Evolutionary conservation across 1,139 yeast species (phyloP), one percentile per base, ranked within the genome.

Genomic region (Taiozyma sp.): DNA sequence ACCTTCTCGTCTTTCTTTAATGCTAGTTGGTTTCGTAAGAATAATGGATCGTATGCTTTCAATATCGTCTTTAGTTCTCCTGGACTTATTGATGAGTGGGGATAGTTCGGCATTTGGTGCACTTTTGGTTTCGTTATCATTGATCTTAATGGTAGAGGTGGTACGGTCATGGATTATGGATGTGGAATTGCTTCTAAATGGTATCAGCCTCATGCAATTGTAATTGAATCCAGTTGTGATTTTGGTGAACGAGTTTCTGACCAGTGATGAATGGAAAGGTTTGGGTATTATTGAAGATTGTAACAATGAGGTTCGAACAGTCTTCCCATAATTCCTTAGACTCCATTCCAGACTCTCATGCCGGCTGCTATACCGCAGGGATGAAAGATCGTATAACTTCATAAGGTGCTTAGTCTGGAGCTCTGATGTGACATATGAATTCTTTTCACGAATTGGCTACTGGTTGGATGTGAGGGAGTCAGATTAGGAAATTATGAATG

Each of bases 321-420:
- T 14, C 9, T n/a, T 47, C 1, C 60, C 58, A n/a, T 47, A 47
- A 47, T 50, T 24, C n/a, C 46, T 50, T 4, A 47, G 22, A 3
- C 54, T 51, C 60, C 60, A 57, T 34, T 48, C 49, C 19, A 57
- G 34, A 34, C 56, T 52, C 35, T 57, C 58, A 3, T 47, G 55
- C 42, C 56, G 48, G 44, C 52, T 47, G 11, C 14, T 9, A 22
- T 37, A 37, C 24, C 41, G 13, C 41, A 19, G 41, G 11, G n/a
- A 19, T 16, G 24, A 21, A 19, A 21, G 24, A 22, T 37, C 24
- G 41, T 37, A 19, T 3, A 37, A 19, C 41, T 37, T 37, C 41
- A 37, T 37, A 37, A 21, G 50, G 26, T 42, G 44, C 19, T 41
- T 14, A 16, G 48, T 41, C n/a, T 34, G 46, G 21, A 49, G 24